Base-by-base conservation (phyloP, 2,329 filamentous ascomycete genomes). In the Ophiostoma populinum region DNA sequence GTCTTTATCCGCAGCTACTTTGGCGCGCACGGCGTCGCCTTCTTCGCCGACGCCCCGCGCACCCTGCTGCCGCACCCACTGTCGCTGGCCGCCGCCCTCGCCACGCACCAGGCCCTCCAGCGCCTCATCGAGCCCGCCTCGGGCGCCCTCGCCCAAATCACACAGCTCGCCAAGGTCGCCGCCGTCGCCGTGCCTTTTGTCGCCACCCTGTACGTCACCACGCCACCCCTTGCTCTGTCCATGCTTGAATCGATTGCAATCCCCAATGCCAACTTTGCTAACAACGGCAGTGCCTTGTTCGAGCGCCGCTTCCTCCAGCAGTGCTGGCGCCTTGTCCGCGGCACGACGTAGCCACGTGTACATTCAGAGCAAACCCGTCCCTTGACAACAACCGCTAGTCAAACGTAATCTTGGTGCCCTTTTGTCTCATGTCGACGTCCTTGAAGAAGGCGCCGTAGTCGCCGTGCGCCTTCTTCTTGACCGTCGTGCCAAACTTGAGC, bases 381-480 rank as follows among this genome's bases (percentile, higher is more conserved):
- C n/a, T n/a, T n/a, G n/a, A n/a, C n/a, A 22, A 6, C 40, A n/a
- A 26, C 11, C 7, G 26, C 41, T 54, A 69, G 50, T 92, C 83
- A 61, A 94, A 94, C 31, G 74, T 86, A 52, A 94, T 92, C 65
- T 93, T 94, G 38, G 79, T 90, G 19, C 81, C 76, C 55, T 80
- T 77, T 58, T 87, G 79, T 53, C 70, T 81, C 55, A 76, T 76
- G 47, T 82, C 80, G 7, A 81, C 75, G 47, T 94, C 83, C 58
- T 90, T 93, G 66, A 80, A 93, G 54, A 95, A 95, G 21, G 85
- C 83, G 38, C 90, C 90, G 52, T 95, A 98, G 32, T 81, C 80
- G 50, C 85, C 80, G 59, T 98, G 90, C 32, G 75, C 71, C 83
- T 95, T 95, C 73, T 92, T 94, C 73, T 95, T 98, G 35, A 98